These are phyloP conservation scores for Cyclotella cryptica DNA, from an alignment of 108 stramenopile genomes.

Conservation along the genomic window DNA sequence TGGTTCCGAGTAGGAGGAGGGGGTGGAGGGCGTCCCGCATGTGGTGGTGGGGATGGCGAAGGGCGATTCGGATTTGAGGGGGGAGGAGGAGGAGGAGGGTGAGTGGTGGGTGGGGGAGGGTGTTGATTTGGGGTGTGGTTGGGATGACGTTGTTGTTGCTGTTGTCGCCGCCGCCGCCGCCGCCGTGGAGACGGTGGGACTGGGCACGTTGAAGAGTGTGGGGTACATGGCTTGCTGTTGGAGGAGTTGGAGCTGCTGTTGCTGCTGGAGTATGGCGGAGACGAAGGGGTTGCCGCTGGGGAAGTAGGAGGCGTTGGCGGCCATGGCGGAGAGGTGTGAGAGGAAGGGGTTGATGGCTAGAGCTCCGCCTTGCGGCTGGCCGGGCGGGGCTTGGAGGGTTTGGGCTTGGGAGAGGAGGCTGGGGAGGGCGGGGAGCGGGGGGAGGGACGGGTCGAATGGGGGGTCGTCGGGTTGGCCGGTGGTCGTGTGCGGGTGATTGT, in stretches of 20 bases:
- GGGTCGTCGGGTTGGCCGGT: background rate
- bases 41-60: too few species aligned
- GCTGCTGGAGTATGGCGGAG: slow-evolving; percentile 5
- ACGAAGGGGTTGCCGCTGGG: slow-evolving; percentile 1
- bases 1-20: background rate
- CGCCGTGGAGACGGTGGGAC: background rate
- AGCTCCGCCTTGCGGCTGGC: background rate
- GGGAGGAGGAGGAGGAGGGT: background rate
- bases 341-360: slow-evolving; percentile 5
- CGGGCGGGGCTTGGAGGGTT: background rate
- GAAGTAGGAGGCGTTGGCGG: background rate
- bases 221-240: slow-evolving; percentile 1
- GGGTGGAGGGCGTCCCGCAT: background rate
- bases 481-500: too few species aligned
- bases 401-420: background rate
- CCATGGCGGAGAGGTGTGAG: slow-evolving; percentile 6
- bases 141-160: background rate
- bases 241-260: background rate
- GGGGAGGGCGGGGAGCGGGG: background rate
- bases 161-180: background rate
- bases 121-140: background rate
- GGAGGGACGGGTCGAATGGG: background rate
- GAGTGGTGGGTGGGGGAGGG: background rate
- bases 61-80: background rate
- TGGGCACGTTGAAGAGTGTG: background rate